phyloP scores from a whole-genome alignment of 345 rosid genomes.

The Cardiospermum halicacabum region DNA sequence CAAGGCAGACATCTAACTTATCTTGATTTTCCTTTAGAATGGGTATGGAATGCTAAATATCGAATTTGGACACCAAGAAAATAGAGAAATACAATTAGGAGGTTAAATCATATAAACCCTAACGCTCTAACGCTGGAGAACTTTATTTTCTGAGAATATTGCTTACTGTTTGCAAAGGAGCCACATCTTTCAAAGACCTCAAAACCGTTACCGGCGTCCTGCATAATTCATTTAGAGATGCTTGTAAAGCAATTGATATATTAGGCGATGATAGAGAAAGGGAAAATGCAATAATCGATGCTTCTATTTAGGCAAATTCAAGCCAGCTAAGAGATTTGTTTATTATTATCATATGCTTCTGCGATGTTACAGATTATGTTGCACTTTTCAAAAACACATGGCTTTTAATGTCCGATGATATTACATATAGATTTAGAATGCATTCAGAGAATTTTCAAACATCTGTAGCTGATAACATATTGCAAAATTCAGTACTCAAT shows the following conservation, averaged over 20 bases:
- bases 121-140: too few relatives aligned
- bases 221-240: background rate
- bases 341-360: too few relatives aligned
- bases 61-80: background rate
- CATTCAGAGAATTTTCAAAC: too few relatives aligned
- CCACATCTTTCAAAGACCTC: background rate
- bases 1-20: background rate
- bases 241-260: background rate
- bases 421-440: too few relatives aligned
- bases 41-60: background rate
- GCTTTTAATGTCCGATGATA: too few relatives aligned
- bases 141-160: background rate
- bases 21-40: constrained; percentile 8
- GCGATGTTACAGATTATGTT: background rate
- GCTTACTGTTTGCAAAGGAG: background rate
- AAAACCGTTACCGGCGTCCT: background rate
- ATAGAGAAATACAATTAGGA: too few relatives aligned
- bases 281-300: background rate
- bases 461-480: too few relatives aligned
- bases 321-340: background rate
- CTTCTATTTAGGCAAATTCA: background rate
- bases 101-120: background rate
- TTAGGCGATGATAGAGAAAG: background rate
- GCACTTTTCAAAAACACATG: too few relatives aligned
- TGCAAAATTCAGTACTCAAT: too few relatives aligned